These are phyloP conservation scores for Flaveria trinervia DNA, from an alignment of 129 eudicot genomes.

Conservation along the genomic window DNA sequence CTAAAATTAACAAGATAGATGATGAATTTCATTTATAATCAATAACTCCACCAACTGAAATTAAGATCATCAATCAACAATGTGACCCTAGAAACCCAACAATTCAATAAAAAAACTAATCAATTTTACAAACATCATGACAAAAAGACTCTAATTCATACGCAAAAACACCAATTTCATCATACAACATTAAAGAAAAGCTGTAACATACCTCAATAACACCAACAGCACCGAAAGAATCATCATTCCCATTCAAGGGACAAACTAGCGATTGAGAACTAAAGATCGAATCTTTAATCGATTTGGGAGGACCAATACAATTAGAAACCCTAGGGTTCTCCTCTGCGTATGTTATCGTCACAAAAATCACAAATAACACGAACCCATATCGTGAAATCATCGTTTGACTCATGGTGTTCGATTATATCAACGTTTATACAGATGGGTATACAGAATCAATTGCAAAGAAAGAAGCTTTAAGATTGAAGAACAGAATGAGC, in stretches of 20 bases:
- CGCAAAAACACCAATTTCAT: conserved; percentile 1
- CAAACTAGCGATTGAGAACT: conserved; percentile 39
- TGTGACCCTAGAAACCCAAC: background rate
- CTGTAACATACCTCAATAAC: conserved; percentile 51
- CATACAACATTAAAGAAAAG: background rate
- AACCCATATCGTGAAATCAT: conserved; percentile 42
- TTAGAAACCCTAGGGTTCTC: conserved; percentile 42
- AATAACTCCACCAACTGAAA: too few relatives aligned
- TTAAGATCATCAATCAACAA: background rate
- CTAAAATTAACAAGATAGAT: background rate
- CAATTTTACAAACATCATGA: too few relatives aligned
- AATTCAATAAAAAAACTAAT: background rate
- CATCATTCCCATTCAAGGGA: conserved; percentile 29
- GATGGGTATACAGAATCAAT: background rate
- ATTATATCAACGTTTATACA: background rate
- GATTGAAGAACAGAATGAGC: background rate
- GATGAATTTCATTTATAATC: background rate
- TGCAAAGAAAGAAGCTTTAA: background rate
- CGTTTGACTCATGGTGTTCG: conserved; percentile 12
- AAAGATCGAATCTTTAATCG: conserved; percentile 51
- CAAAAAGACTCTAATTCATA: too few relatives aligned
- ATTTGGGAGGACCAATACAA: conserved; percentile 38
- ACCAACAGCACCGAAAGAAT: conserved; percentile 37
- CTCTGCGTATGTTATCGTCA: conserved; percentile 45
- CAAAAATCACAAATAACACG: conserved; percentile 40